phyloP scores from a whole-genome alignment of 345 rosid genomes.

The Crucihimalaya himalaica region DNA sequence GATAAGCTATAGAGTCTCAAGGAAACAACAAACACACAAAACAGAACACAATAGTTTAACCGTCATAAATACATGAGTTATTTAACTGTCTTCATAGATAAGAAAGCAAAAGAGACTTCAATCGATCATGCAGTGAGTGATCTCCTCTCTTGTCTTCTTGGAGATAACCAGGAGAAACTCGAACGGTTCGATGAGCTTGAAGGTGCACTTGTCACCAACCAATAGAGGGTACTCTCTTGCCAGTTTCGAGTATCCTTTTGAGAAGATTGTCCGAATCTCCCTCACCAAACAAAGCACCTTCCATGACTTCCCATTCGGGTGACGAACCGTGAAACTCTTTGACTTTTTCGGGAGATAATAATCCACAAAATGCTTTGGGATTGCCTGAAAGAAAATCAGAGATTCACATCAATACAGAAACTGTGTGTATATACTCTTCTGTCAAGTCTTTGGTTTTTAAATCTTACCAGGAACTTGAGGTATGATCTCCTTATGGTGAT shows the following conservation, averaged over 20 bases:
- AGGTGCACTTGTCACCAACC: conserved; percentile 16
- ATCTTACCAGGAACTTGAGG: conserved; percentile 35
- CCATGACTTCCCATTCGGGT: conserved; percentile 24
- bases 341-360: neutral
- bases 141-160: conserved; percentile 5
- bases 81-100: conserved; percentile 4
- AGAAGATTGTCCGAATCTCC: conserved; percentile 15
- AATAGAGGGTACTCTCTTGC: conserved; percentile 26
- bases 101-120: conserved; percentile 7
- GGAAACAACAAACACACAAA: neutral
- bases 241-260: conserved; percentile 25
- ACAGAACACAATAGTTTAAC: neutral
- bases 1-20: neutral
- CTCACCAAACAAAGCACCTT: conserved; percentile 23
- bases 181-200: conserved; percentile 25
- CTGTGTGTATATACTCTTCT: neutral
- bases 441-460: neutral
- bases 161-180: conserved; percentile 23
- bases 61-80: neutral
- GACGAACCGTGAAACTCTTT: neutral
- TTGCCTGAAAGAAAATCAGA: conserved; percentile 7
- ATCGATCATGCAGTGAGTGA: neutral
- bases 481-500: conserved; percentile 29
- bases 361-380: conserved; percentile 24
- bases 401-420: neutral